Base-by-base conservation (phyloP, 2,329 filamentous ascomycete species). In the Aspergillus sp. region DNA sequence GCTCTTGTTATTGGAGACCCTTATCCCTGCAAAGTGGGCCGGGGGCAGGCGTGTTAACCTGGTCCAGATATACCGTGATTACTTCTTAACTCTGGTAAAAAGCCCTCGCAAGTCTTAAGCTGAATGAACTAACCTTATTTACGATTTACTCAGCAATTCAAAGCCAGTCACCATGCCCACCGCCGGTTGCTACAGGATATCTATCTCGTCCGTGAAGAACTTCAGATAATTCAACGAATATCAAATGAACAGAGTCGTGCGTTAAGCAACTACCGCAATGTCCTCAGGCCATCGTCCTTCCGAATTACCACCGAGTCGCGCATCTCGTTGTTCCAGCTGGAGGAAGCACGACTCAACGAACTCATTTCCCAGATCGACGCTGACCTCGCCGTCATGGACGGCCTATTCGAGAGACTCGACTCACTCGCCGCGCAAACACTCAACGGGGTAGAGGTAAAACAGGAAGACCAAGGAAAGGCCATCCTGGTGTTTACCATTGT, bases 401-500 rank as follows among this genome's bases (percentile, higher is more conserved):
- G 15, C 30, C 50, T 53, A 13, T 18, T 45, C 8, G 15, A 53
- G 38, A n/a, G 50, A 12, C 15, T 20, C 2, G 50, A 32, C 2
- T 53, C 50, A 1, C 7, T 26, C 24, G 24, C 24, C 8, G 24
- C 24, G 2, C 24, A 26, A 1, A 26, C 24, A 2, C 24, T 26
- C 24, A 26, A 26, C 24, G 24, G 24, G 2, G 50, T 55, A 15
- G 52, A 55, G 4, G 9, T 48, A 7, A 39, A 30, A 11, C 45
- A 62, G 42, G 65, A 69, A 18, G 58, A 68, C 38, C 59, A 71
- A 18, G 61, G 61, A 39, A 65, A 65, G 38, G 68, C 69, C 1
- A 69, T 73, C 34, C 49, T 70, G 2, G 61, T 71, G 2, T 72
- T 74, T 49, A 71, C 71, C 0, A 63, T 71, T 20, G 66, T 72